These are phyloP conservation scores for Pichia cabralensis DNA, from an alignment of 805 yeast genomes.

Conservation along the genomic window DNA sequence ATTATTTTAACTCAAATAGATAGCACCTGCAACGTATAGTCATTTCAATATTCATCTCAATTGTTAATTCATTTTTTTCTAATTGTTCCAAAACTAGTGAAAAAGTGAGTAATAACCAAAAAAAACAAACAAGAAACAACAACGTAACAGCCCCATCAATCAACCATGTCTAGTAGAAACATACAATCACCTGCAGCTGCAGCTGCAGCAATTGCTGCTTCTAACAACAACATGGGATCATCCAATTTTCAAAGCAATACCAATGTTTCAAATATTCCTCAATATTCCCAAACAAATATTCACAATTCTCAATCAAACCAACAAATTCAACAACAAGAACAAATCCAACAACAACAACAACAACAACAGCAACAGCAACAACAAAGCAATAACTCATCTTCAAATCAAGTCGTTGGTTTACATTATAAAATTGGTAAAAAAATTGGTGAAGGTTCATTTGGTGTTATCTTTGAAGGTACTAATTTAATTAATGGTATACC, in stretches of 20 bases:
- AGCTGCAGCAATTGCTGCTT: slow-evolving; percentile 28
- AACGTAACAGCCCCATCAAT: too few relatives aligned
- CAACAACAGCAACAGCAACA: slow-evolving; percentile 9
- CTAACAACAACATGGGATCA: slow-evolving; percentile 16
- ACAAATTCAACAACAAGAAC: slow-evolving; percentile 5
- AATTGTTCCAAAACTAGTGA: too few relatives aligned
- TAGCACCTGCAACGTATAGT: too few relatives aligned
- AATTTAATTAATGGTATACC: slow-evolving; percentile 85
- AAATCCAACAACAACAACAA: slow-evolving; percentile 12
- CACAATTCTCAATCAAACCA: not conserved
- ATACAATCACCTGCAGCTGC: slow-evolving; percentile 20
- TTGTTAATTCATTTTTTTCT: too few relatives aligned
- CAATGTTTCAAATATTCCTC: slow-evolving; percentile 22
- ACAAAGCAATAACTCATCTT: slow-evolving; percentile 4
- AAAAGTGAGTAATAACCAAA: too few relatives aligned
- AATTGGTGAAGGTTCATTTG: slow-evolving; percentile 98
- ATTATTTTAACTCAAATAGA: too few relatives aligned
- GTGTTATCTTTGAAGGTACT: slow-evolving; percentile 92
- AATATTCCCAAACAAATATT: slow-evolving; percentile 17
- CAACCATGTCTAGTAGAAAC: slow-evolving; percentile 4
- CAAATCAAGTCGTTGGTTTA: slow-evolving; percentile 71
- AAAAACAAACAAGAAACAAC: too few relatives aligned
- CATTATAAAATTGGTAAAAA: slow-evolving; percentile 96
- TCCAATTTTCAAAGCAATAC: slow-evolving; percentile 15
- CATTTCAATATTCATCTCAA: too few relatives aligned